A percentile compares a stretch with the other conserved stretches of the same genome.
phyloP scores from a whole-genome alignment of 2,329 filamentous ascomycete genomes.

The Diaporthe vaccinii region DNA sequence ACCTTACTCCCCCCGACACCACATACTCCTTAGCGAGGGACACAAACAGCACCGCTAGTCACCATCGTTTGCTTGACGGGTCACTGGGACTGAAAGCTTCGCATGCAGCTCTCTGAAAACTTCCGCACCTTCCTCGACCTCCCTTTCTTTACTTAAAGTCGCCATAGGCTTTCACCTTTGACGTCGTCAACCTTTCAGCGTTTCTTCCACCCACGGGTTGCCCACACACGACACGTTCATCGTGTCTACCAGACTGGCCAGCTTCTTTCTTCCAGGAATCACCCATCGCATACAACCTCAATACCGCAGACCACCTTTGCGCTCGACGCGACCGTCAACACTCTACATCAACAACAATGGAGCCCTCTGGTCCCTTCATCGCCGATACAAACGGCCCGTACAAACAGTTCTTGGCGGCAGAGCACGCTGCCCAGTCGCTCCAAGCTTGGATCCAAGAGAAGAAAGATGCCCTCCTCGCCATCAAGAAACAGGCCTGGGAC shows the following conservation, averaged over 20 bases:
- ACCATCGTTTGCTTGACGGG: neutral
- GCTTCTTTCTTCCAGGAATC: neutral
- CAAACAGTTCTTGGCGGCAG: neutral
- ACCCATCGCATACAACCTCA: neutral
- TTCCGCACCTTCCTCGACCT: too few species aligned
- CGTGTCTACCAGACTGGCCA: neutral
- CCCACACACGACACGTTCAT: neutral
- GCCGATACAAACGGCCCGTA: neutral
- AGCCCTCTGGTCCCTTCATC: neutral
- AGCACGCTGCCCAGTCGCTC: neutral
- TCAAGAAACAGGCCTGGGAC: neutral
- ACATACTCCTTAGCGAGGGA: too few species aligned
- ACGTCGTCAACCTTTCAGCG: neutral
- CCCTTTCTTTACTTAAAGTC: neutral
- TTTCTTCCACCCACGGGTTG: neutral
- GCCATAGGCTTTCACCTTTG: neutral
- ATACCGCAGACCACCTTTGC: neutral
- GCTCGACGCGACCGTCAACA: neutral
- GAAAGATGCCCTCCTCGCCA: fast-evolving
- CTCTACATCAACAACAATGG: neutral
- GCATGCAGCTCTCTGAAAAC: neutral
- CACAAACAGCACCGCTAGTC: neutral
- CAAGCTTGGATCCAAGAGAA: neutral
- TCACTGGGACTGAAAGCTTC: neutral
- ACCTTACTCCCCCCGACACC: too few species aligned